A percentile compares a stretch with the other conserved stretches of the same genome.
These are phyloP conservation scores for Diaporthe capsici DNA, from an alignment of 2,329 filamentous ascomycete genomes.

Conservation along the genomic window DNA sequence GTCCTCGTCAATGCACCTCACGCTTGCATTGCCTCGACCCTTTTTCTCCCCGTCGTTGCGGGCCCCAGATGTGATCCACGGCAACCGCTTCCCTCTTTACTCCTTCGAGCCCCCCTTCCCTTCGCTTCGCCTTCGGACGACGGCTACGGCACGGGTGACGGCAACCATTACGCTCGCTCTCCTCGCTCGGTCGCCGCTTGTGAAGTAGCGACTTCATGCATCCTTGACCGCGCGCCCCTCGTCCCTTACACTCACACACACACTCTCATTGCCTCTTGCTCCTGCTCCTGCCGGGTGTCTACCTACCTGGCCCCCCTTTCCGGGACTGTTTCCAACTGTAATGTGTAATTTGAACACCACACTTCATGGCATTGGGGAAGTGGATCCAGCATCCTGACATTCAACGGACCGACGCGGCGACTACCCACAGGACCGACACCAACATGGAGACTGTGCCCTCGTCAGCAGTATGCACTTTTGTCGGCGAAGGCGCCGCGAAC, in stretches of 20 bases:
- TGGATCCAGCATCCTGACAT: slow-evolving; percentile 22
- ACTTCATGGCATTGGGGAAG: slow-evolving; percentile 25
- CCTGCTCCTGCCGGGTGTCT: neutral
- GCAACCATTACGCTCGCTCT: slow-evolving; percentile 24
- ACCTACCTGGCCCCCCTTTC: neutral
- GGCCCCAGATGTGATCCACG: slow-evolving; percentile 16
- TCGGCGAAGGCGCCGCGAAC: slow-evolving; percentile 83
- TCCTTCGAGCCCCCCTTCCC: slow-evolving; percentile 12
- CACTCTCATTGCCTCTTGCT: neutral
- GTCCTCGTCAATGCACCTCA: slow-evolving; percentile 31
- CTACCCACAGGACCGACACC: neutral
- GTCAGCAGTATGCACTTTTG: slow-evolving; percentile 49
- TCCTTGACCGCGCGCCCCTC: slow-evolving; percentile 14
- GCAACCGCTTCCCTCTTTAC: slow-evolving; percentile 32
- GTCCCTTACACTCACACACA: neutral
- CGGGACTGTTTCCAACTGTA: slow-evolving; percentile 23
- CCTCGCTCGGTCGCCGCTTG: slow-evolving; percentile 25
- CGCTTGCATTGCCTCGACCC: slow-evolving; percentile 11
- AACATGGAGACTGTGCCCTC: slow-evolving; percentile 35
- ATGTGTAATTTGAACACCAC: slow-evolving; percentile 24
- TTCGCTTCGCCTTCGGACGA: slow-evolving; percentile 1
- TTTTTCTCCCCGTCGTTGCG: slow-evolving; percentile 10
- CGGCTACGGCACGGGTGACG: slow-evolving; percentile 32
- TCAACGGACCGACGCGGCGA: neutral
- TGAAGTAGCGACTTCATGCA: slow-evolving; percentile 36